These are phyloP conservation scores for Nemania abortiva DNA, from an alignment of 2,329 filamentous ascomycete species.

Conservation along the genomic window DNA sequence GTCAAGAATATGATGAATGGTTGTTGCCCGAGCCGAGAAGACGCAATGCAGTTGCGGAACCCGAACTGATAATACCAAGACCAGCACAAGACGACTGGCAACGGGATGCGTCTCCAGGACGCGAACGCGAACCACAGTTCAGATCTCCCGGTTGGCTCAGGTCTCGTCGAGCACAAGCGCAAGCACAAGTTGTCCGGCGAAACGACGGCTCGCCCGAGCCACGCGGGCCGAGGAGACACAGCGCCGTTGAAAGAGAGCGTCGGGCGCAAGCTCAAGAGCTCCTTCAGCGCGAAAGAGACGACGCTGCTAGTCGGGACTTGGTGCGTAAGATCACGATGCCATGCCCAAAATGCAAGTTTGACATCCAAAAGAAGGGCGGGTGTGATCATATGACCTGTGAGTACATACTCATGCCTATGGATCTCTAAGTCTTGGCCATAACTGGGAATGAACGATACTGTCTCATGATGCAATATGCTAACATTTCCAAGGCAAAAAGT, in stretches of 20 bases:
- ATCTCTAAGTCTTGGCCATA: neutral
- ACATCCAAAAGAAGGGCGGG: conserved; percentile 13
- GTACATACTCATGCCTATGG: neutral
- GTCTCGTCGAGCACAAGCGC: too few species aligned
- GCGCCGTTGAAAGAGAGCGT: too few species aligned
- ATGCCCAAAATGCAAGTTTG: conserved; percentile 10
- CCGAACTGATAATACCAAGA: neutral
- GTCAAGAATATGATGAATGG: conserved; percentile 3
- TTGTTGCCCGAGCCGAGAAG: neutral
- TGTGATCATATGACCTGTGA: conserved; percentile 22
- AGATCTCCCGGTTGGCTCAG: too few species aligned
- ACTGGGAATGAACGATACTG: too few species aligned
- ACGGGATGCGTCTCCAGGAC: too few species aligned
- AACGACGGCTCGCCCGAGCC: too few species aligned
- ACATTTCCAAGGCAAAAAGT: neutral
- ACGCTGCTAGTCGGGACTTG: conserved; percentile 3
- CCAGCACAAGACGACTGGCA: neutral
- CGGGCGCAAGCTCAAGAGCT: too few species aligned
- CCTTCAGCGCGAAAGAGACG: conserved; percentile 14
- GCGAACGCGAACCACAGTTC: too few species aligned
- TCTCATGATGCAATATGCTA: neutral
- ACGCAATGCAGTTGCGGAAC: neutral
- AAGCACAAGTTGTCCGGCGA: too few species aligned
- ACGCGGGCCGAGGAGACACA: too few species aligned
- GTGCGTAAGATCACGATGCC: neutral